Evolutionary conservation across 306 rosid species (phyloP), one percentile per base, ranked within the genome.

Genomic region (Dryas alaskensis): DNA sequence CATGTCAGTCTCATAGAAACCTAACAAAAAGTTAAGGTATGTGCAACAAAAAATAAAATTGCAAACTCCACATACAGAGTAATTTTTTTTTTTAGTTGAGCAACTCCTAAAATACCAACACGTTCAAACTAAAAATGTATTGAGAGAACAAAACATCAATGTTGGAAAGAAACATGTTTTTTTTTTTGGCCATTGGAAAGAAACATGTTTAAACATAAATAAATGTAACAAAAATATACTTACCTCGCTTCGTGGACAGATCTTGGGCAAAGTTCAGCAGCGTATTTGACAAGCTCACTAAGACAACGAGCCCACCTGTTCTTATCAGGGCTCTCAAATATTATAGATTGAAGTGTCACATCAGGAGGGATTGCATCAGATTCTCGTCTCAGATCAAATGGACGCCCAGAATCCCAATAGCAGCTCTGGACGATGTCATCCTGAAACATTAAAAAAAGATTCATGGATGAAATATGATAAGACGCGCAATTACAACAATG

Each of bases 291-390:
- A 67, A 95, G 84, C 87, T 95, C 98, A 73, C 99, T 92, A 61
- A 95, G 97, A 85, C 98, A 95, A 76, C 97, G 90, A 69, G 96
- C 98, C 99, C 99, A 95, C 84, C 98, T 86, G 77, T 92, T 90
- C 84, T 95, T 95, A 79, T 95, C 99, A 63, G 96, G 98, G 85
- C 92, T 95, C 82, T 95, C 99, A 90, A 95, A 90, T 78, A 95
- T 88, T 83, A 95, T 95, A 79, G 97, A 95, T 69, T 95, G 99
- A 82, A 95, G 89, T 43, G 96, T 92, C 65, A 86, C 89, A 53
- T 95, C 99, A 58, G 98, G 85, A 84, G 97, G 98, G 73, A 95
- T 87, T 73, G 87, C 80, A 84, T 95, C 99, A 81, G 98, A 89
- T 82, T 95, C 99, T 78, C 96, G 87, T 85, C 89, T 95, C 84